Conservation (phyloP, 495 filamentous ascomycete genomes). For the Podospora tetraspora region DNA sequence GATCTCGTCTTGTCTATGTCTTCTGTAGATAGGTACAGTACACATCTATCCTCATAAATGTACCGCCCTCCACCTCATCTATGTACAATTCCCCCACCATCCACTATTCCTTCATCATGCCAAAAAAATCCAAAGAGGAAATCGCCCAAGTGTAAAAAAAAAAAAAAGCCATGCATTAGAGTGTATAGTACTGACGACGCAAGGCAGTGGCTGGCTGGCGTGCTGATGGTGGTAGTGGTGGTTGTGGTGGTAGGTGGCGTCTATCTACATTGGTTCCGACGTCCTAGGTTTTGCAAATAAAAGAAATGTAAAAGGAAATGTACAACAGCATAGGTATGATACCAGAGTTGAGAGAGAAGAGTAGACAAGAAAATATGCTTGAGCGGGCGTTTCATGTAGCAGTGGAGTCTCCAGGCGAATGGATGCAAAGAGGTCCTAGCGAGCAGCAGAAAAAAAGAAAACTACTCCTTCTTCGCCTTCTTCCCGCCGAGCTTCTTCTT, state of each 20-base stretch:
- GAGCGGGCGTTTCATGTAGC: background rate
- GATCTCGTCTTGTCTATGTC: background rate
- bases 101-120: background rate
- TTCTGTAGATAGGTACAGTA: background rate
- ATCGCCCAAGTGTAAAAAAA: background rate
- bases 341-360: background rate
- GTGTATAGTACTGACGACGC: background rate
- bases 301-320: background rate
- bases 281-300: no score
- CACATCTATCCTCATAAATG: background rate
- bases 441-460: background rate
- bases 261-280: background rate
- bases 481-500: conserved; percentile 48
- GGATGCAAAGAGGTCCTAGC: background rate
- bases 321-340: background rate
- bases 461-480: conserved; percentile 22
- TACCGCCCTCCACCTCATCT: background rate
- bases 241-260: background rate
- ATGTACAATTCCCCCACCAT: background rate
- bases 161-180: background rate
- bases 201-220: background rate
- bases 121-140: background rate
- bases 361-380: background rate
- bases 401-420: background rate
- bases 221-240: background rate